Percentiles rank a stretch among this genome's conserved stretches.
These are phyloP conservation scores for Mortierella sp. DNA, from an alignment of 371 early-diverging fungal genomes.

Conservation along the genomic window DNA sequence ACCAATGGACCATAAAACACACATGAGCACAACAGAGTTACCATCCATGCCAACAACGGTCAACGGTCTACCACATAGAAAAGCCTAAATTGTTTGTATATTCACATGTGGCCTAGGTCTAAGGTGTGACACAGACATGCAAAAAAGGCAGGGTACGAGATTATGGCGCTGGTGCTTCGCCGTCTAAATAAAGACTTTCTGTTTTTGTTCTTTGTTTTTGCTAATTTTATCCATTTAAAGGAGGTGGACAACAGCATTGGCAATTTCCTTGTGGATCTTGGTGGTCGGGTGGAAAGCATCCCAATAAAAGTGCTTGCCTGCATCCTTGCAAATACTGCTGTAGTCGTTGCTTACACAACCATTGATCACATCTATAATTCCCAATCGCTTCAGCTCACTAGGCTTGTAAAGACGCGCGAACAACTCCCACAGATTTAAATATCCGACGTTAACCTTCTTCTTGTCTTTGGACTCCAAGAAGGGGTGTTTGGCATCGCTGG, in stretches of 20 bases:
- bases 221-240: conserved; percentile 5
- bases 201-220: neutral
- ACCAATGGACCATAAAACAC: too few relatives aligned
- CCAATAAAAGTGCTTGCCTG: conserved; percentile 34
- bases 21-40: too few relatives aligned
- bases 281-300: conserved; percentile 40
- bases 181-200: too few relatives aligned
- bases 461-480: neutral
- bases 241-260: conserved; percentile 7
- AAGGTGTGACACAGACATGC: too few relatives aligned
- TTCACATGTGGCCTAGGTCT: too few relatives aligned
- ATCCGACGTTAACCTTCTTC: conserved; percentile 19
- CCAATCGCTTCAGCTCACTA: conserved; percentile 16
- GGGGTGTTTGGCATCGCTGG: neutral
- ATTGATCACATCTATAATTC: conserved; percentile 26
- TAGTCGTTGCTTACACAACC: conserved; percentile 46
- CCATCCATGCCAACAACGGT: too few relatives aligned
- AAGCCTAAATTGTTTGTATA: too few relatives aligned
- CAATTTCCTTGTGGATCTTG: conserved; percentile 35
- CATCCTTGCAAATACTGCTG: conserved; percentile 30
- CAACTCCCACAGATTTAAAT: conserved; percentile 8
- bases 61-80: too few relatives aligned
- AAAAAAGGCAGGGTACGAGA: too few relatives aligned
- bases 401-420: conserved; percentile 17
- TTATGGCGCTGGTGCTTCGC: too few relatives aligned